phyloP scores from a whole-genome alignment of 345 rosid genomes.

The Pistacia vera region DNA sequence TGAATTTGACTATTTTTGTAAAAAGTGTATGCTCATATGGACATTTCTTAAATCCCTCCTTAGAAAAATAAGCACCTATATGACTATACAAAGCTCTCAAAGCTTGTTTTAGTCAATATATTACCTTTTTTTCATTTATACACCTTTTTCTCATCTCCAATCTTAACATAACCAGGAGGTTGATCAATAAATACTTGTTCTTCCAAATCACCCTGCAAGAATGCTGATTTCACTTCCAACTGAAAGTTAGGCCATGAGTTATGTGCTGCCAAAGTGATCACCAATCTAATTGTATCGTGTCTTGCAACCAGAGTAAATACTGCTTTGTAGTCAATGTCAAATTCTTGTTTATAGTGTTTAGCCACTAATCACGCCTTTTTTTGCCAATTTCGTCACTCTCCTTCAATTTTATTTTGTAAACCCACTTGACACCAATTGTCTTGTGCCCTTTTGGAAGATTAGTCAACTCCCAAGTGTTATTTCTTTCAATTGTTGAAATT shows the following conservation, averaged over 20 bases:
- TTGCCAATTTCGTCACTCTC: not conserved
- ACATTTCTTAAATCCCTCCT: too few relatives aligned
- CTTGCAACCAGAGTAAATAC: not conserved
- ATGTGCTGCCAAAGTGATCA: not conserved
- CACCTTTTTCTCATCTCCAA: too few relatives aligned
- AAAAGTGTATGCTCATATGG: too few relatives aligned
- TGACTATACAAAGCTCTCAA: too few relatives aligned
- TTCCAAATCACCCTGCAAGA: not conserved
- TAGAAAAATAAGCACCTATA: too few relatives aligned
- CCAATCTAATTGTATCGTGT: not conserved
- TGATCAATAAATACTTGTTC: too few relatives aligned
- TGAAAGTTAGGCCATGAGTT: not conserved
- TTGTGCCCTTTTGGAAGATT: not conserved
- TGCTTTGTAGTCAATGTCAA: not conserved
- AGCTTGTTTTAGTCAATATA: too few relatives aligned
- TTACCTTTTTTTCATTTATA: too few relatives aligned
- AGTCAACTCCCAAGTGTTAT: too few relatives aligned
- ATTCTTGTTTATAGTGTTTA: not conserved
- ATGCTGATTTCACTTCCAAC: not conserved
- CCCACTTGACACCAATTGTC: not conserved
- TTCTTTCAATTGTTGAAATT: not conserved
- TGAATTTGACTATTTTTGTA: too few relatives aligned
- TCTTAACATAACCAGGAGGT: too few relatives aligned
- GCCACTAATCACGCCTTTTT: not conserved
- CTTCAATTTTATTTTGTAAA: constrained; percentile 5